These are phyloP conservation scores for Erythrophleum ivorense DNA, from an alignment of 331 rosid genomes.

Conservation along the genomic window DNA sequence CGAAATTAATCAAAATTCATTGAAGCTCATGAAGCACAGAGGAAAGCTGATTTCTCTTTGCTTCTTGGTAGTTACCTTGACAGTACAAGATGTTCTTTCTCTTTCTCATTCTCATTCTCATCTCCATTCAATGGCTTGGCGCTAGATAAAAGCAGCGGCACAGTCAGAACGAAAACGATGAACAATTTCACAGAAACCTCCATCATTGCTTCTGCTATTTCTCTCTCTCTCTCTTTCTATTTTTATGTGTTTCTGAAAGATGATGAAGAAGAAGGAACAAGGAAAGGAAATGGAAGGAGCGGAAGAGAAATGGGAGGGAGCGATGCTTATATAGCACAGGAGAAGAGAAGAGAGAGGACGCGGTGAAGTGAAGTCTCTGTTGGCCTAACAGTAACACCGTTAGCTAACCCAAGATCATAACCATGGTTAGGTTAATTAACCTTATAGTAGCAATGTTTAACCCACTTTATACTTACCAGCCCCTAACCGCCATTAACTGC, in stretches of 20 bases:
- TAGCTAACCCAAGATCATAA: conserved; percentile 1
- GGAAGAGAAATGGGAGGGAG: conserved; percentile 31
- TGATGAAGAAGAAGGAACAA: conserved; percentile 9
- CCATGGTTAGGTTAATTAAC: conserved; percentile 50
- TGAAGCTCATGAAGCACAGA: background rate
- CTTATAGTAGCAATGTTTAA: conserved; percentile 7
- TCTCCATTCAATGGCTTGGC: conserved; percentile 31
- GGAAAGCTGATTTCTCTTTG: background rate
- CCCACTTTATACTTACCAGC: conserved; percentile 32
- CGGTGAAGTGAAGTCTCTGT: background rate
- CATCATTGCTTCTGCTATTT: conserved; percentile 40
- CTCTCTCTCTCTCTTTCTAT: background rate
- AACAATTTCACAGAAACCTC: conserved; percentile 40
- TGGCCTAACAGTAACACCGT: background rate
- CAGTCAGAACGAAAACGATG: conserved; percentile 30
- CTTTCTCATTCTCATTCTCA: background rate
- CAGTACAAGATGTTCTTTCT: conserved; percentile 29
- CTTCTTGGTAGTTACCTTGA: conserved; percentile 46
- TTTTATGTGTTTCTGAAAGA: conserved; percentile 5
- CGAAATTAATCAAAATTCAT: background rate
- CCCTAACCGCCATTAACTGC: conserved; percentile 60
- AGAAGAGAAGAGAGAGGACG: background rate
- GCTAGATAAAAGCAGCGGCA: conserved; percentile 35
- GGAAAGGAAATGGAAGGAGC: conserved; percentile 37
- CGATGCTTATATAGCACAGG: conserved; percentile 45